phyloP scores from a whole-genome alignment of 225 moss, liverwort and hornwort species.

The Pseudoscleropodium purum region DNA sequence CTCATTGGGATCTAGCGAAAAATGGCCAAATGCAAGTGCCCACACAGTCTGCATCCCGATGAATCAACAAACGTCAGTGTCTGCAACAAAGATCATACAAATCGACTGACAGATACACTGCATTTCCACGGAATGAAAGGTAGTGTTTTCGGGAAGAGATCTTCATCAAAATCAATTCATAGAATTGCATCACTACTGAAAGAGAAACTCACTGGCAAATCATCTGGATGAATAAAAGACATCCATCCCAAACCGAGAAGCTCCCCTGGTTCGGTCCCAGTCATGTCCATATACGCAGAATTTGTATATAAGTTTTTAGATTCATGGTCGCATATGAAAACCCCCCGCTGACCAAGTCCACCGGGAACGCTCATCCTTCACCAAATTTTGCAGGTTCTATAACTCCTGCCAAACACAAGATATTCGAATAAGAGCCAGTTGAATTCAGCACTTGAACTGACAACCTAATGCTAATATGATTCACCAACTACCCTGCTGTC shows the following conservation, averaged over 20 bases:
- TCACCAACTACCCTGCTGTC: background rate
- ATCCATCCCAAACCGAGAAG: slow-evolving; percentile 43
- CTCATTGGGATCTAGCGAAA: background rate
- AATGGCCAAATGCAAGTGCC: slow-evolving; percentile 37
- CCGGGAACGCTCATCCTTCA: slow-evolving; percentile 38
- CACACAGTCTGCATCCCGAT: slow-evolving; percentile 26
- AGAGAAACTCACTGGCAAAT: slow-evolving; percentile 24
- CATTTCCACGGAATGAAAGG: background rate
- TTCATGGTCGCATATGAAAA: slow-evolving; percentile 41
- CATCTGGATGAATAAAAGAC: slow-evolving; percentile 37
- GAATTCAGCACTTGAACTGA: background rate
- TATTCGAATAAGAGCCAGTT: background rate
- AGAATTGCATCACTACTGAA: background rate
- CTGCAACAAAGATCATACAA: background rate
- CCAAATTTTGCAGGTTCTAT: slow-evolving; percentile 3
- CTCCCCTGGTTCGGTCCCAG: slow-evolving; percentile 25
- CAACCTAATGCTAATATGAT: background rate
- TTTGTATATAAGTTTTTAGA: slow-evolving; percentile 30
- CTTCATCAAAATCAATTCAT: background rate
- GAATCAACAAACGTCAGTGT: background rate
- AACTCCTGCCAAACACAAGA: slow-evolving; percentile 3
- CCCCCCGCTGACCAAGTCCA: slow-evolving; percentile 34
- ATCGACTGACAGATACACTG: background rate
- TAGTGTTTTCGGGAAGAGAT: background rate
- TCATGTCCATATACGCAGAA: slow-evolving; percentile 28